Percentiles rank a stretch among this genome's conserved stretches.
Evolutionary conservation across 2,329 filamentous ascomycete genomes (phyloP).

Genomic region (Neopestalotiopsis sp.): DNA sequence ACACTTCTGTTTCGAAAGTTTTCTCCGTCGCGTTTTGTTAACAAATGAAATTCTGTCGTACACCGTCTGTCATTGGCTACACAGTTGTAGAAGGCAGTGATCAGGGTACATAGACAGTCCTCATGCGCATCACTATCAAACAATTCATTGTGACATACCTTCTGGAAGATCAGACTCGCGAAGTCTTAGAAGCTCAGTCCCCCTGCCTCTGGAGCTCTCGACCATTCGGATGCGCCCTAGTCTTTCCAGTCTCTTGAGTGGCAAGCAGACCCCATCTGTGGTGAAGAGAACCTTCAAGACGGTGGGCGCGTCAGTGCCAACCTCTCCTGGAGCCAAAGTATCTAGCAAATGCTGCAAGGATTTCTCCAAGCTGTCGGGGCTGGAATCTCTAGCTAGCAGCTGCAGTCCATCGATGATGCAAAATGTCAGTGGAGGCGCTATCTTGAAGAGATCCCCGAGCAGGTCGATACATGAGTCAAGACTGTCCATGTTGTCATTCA

Average conservation of each 20-base stretch:
- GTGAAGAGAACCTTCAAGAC: neutral
- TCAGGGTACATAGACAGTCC: no score
- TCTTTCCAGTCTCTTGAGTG: neutral
- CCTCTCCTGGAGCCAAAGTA: neutral
- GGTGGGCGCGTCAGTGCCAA: neutral
- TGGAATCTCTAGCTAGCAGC: neutral
- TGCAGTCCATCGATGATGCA: neutral
- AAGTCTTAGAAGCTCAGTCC: neutral
- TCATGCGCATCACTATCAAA: no score
- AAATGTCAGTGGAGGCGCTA: neutral
- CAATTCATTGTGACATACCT: no score
- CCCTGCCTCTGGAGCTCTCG: neutral
- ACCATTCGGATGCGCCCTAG: neutral
- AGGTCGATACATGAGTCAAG: neutral
- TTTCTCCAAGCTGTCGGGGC: neutral
- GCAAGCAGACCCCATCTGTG: neutral
- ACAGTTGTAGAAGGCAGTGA: no score
- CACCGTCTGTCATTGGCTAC: no score
- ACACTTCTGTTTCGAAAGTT: no score
- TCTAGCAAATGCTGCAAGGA: neutral
- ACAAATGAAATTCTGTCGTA: no score
- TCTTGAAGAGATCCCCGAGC: fast-evolving
- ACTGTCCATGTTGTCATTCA: neutral
- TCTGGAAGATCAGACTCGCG: no score
- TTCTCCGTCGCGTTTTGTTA: no score